A percentile compares a stretch with the other conserved stretches of the same genome.
These are phyloP conservation scores for Copromyces sp. DNA, from an alignment of 495 filamentous ascomycete genomes.

Conservation along the genomic window DNA sequence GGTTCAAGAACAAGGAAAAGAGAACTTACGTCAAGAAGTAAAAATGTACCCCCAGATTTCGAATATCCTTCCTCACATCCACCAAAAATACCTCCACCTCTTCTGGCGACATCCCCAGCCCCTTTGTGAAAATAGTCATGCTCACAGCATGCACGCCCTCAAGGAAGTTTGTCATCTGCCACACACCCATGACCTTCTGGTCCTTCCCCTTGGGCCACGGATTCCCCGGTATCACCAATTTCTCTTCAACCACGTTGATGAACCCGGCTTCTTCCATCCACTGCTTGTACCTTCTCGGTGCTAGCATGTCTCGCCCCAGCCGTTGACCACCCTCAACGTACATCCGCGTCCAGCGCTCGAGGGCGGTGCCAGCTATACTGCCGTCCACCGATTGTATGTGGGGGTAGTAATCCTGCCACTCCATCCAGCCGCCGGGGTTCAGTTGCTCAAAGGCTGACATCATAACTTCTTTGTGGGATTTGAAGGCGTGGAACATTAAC, in stretches of 20 bases:
- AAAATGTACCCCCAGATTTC: conserved; percentile 38
- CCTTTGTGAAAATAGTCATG: conserved; percentile 41
- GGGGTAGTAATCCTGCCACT: conserved; percentile 35
- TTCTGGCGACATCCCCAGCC: conserved; percentile 37
- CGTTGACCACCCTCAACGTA: conserved; percentile 16
- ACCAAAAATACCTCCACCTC: conserved; percentile 44
- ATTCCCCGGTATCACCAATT: conserved; percentile 39
- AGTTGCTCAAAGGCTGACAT: conserved; percentile 30
- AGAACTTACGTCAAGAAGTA: conserved; percentile 35
- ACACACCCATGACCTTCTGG: conserved; percentile 38
- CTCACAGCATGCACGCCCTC: conserved; percentile 39
- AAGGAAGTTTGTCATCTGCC: conserved; percentile 27
- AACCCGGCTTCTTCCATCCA: conserved; percentile 33
- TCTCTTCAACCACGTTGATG: conserved; percentile 31
- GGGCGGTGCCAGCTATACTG: conserved; percentile 15
- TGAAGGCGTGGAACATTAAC: conserved; percentile 33
- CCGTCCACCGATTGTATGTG: conserved; percentile 23
- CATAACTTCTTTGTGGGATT: conserved; percentile 2
- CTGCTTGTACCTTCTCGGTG: conserved; percentile 15
- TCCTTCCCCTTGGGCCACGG: conserved; percentile 41
- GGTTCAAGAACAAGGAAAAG: neutral
- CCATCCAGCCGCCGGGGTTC: conserved; percentile 42
- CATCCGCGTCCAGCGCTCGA: conserved; percentile 24
- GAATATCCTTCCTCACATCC: conserved; percentile 45
- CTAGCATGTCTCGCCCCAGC: conserved; percentile 14